Base-by-base conservation (phyloP, 129 eudicot species). In the Arctium minus region DNA sequence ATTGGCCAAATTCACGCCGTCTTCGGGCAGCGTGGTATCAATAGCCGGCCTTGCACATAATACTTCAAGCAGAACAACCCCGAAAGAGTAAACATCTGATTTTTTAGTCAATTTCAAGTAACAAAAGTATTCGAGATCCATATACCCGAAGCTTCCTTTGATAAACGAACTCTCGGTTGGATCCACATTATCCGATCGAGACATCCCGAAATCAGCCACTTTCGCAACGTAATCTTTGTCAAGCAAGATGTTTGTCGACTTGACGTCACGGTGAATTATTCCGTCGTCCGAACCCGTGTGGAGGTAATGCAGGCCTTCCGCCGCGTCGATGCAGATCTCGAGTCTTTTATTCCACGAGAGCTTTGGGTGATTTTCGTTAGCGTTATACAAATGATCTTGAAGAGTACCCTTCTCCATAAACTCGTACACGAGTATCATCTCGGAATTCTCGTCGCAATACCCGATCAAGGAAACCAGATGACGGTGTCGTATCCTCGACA, bases 381-480 rank as follows among this genome's bases (percentile, higher is more conserved):
- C 31, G 17, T 17, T 29, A 32, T 91, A 91, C 2, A 93, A 73
- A 81, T 93, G 97, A 30, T 93, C 90, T 67, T 86, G 88, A 69
- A 93, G 81, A 6, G 93, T 85, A 3, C 97, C 97, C 44, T 88
- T 91, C 65, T 89, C 92, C 92, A 93, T 89, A 76, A 80, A 93
- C 90, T 91, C 96, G 36, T 88, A 89, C 37, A 91, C 96, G 0
- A 91, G 91, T 77, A 93, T 81, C 97, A 93, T 91, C 83, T 91
- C 97, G 0, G 76, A 70, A 50, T 72, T 80, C 56, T 93, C 95
- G 10, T 90, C 91, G 69, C 97, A 92, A 64, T 92, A 92, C 50
- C 97, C 97, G 8, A 90, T 87, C 65, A 91, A 71, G 1, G 95
- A 73, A 37, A 93, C 97, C 9, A 93, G 87, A 89, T 91, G 89